Evolutionary conservation across 805 yeast genomes (phyloP).

Genomic region (Myxozyma geophila): DNA sequence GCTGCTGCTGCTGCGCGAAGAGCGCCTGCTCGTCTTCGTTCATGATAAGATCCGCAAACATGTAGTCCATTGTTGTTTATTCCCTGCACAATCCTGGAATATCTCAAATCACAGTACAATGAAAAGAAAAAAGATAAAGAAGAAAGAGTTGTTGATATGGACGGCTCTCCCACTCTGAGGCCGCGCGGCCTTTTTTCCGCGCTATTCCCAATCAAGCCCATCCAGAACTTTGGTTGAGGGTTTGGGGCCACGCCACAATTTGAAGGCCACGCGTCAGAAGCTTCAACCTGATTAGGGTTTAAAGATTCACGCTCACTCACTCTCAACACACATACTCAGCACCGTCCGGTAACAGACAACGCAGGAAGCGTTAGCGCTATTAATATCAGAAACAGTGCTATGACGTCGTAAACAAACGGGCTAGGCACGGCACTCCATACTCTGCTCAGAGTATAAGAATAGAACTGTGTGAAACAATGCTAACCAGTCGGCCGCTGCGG

Average conservation of each 20-base stretch:
- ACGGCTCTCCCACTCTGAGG: not conserved
- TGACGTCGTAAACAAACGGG: not conserved
- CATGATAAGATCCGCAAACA: not conserved
- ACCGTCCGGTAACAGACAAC: no score
- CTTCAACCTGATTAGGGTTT: not conserved
- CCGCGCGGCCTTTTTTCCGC: slow-evolving; percentile 17
- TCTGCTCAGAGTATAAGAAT: no score
- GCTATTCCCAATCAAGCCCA: slow-evolving; percentile 8
- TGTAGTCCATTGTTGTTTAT: not conserved
- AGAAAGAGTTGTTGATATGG: no score
- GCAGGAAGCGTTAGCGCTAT: no score
- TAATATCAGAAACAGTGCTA: no score
- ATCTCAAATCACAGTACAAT: not conserved
- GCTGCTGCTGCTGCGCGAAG: slow-evolving; percentile 7
- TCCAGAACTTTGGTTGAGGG: not conserved
- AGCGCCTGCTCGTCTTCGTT: not conserved
- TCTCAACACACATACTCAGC: no score
- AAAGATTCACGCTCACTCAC: no score
- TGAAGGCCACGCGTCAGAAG: not conserved
- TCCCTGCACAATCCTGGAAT: no score
- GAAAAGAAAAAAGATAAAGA: not conserved
- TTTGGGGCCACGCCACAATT: not conserved
- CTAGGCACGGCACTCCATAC: not conserved
- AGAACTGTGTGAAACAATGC: not conserved
- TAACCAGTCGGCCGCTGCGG: slow-evolving; percentile 5